Percentiles rank a stretch among this genome's conserved stretches.
Conservation (phyloP, 1,284 basidiomycete genomes). For the Rhizoctonia solani region DNA sequence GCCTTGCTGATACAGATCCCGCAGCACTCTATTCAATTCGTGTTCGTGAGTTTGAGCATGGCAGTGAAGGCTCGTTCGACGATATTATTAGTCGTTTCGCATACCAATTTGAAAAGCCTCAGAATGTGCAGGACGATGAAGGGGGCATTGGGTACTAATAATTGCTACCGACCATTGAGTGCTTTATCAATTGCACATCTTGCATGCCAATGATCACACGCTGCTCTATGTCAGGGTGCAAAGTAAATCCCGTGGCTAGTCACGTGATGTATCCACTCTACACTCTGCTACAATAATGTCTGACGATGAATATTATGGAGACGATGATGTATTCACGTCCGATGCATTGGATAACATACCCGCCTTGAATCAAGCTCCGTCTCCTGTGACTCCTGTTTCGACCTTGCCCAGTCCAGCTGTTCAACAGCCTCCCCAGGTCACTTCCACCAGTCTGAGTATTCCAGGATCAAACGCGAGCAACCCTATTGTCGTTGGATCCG, state of each 20-base stretch:
- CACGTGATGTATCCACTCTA: conserved; percentile 17
- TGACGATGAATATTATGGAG: conserved; percentile 28
- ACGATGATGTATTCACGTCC: conserved; percentile 24
- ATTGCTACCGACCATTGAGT: not conserved
- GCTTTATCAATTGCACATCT: too few relatives aligned
- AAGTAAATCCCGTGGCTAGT: too few relatives aligned
- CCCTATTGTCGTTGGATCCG: not conserved
- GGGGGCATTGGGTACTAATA: not conserved
- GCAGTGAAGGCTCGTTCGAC: conserved; percentile 16
- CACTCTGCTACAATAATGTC: conserved; percentile 21
- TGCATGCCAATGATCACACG: too few relatives aligned
- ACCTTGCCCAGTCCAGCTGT: not conserved
- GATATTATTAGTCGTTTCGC: conserved; percentile 14
- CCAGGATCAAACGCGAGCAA: not conserved
- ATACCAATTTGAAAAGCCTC: conserved; percentile 9
- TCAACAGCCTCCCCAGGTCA: too few relatives aligned
- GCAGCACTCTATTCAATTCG: conserved; percentile 25
- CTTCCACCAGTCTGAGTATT: too few relatives aligned
- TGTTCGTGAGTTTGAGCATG: conserved; percentile 23
- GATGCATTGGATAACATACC: conserved; percentile 11
- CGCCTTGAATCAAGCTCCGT: conserved; percentile 1
- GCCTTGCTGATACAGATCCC: not conserved
- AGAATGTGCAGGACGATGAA: not conserved
- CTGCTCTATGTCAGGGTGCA: too few relatives aligned
- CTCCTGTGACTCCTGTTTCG: not conserved